These are phyloP conservation scores for Crithidia acanthocephali DNA, from an alignment of 208 protist species.

Conservation along the genomic window DNA sequence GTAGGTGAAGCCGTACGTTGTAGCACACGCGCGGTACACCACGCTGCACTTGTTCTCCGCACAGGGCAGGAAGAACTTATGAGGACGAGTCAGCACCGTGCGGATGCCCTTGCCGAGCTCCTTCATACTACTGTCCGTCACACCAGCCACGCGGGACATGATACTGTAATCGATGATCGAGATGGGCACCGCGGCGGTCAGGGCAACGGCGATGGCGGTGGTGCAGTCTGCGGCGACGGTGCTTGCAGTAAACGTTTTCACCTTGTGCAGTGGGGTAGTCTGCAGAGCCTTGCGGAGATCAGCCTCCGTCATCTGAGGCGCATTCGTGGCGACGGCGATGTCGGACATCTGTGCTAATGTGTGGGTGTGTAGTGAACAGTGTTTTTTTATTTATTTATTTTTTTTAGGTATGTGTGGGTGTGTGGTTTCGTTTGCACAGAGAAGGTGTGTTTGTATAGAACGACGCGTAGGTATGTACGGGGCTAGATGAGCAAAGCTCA, in stretches of 20 bases:
- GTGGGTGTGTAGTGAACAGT: too few species aligned
- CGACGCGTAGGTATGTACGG: too few species aligned
- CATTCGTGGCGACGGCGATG: not conserved
- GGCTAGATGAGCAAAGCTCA: too few species aligned
- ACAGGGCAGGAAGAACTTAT: conserved; percentile 87
- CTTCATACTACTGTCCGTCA: conserved; percentile 73
- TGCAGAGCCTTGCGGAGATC: conserved; percentile 41
- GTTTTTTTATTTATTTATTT: not conserved
- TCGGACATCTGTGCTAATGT: not conserved
- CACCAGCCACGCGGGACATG: conserved; percentile 81
- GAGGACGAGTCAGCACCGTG: conserved; percentile 70
- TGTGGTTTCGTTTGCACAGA: too few species aligned
- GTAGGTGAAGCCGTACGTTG: conserved; percentile 78
- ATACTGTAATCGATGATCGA: conserved; percentile 93
- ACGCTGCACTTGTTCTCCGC: conserved; percentile 84
- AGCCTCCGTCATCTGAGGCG: conserved; percentile 29
- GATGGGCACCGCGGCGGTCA: conserved; percentile 80
- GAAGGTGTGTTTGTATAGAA: too few species aligned
- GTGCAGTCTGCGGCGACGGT: conserved; percentile 66
- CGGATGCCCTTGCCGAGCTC: conserved; percentile 66
- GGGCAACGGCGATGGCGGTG: conserved; percentile 66
- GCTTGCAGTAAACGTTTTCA: conserved; percentile 48
- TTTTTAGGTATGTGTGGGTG: not conserved
- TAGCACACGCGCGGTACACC: conserved; percentile 71
- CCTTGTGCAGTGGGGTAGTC: conserved; percentile 47